A percentile compares a stretch with the other conserved stretches of the same genome.
phyloP scores from a whole-genome alignment of 306 rosid species.

The Vicia sativa region DNA sequence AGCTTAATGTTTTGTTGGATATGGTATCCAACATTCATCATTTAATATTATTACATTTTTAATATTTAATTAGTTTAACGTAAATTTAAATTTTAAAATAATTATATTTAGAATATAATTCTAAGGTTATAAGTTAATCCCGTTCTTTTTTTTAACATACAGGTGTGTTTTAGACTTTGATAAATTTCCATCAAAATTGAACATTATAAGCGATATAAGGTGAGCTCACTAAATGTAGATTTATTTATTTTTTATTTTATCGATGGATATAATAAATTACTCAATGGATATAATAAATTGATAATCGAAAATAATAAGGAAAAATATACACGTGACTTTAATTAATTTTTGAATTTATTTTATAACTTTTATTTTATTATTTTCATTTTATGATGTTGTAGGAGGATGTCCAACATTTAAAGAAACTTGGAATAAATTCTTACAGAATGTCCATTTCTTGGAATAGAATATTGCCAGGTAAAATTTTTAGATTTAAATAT shows the following conservation, averaged over 20 bases:
- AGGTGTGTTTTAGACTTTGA: not conserved
- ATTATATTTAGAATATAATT: too few relatives aligned
- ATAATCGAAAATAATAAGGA: not conserved
- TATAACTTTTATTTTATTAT: too few relatives aligned
- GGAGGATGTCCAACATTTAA: conserved; percentile 40
- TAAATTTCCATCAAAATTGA: conserved; percentile 24
- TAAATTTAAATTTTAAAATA: too few relatives aligned
- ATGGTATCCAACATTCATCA: too few relatives aligned
- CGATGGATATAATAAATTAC: not conserved
- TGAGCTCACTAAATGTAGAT: not conserved
- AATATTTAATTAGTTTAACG: too few relatives aligned
- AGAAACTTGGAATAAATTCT: conserved; percentile 40
- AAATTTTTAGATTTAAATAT: not conserved
- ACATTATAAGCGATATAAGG: conserved; percentile 42
- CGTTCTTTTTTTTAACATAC: not conserved
- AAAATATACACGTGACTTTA: not conserved
- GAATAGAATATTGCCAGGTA: conserved; percentile 43
- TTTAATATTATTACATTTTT: too few relatives aligned
- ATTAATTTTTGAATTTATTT: not conserved
- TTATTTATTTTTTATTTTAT: not conserved
- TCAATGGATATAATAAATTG: too few relatives aligned
- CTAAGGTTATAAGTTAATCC: not conserved
- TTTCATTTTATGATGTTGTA: not conserved
- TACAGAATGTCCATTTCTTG: conserved; percentile 48
- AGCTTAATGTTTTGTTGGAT: too few relatives aligned